Evolutionary conservation across 345 rosid genomes (phyloP), one percentile per base, ranked within the genome.

Genomic region (Euphorbia pulcherrima): DNA sequence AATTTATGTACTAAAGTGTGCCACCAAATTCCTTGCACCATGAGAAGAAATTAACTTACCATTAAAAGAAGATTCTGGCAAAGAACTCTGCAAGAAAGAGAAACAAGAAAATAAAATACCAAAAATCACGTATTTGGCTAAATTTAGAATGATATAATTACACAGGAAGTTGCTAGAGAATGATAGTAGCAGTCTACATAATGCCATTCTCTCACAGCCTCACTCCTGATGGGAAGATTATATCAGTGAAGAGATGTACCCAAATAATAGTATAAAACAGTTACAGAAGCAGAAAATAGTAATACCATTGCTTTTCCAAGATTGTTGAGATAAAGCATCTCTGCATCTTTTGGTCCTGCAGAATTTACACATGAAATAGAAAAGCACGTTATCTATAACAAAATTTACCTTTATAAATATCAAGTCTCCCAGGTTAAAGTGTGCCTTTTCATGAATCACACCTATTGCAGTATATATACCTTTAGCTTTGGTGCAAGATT

Each of bases 311-410:
- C 33, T 26, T 50, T n/a, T n/a, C n/a, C n/a, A n/a, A n/a, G 52
- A 50, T 58, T 50, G 52, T 72, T 35, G 46, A 26, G 44, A 20
- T 40, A 48, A 51, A 61, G 9, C n/a, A 53, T 17, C 29, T 35
- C 54, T 16, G 72, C 37, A 27, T 24, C 30, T 48, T 67, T 60
- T 27, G 33, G 35, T 68, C 52, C 64, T 73, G 64, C 63, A 17
- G 18, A 40, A 27, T 41, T 41, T 28, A 21, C 17, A 28, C 6
- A 23, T 51, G 8, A 20, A 14, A 8, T 35, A 53, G 62, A 64
- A 14, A 20, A 67, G 54, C 13, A 61, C 9, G 37, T n/a, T 16
- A 20, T 23, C 17, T 6, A 72, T 18, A 30, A 4, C 37, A 29
- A 66, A 24, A 17, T 2, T 29, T n/a, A 60, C 14, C 44, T 37